Evolutionary conservation across 257 asterid genomes (phyloP).

Genomic region (Echium plantagineum): DNA sequence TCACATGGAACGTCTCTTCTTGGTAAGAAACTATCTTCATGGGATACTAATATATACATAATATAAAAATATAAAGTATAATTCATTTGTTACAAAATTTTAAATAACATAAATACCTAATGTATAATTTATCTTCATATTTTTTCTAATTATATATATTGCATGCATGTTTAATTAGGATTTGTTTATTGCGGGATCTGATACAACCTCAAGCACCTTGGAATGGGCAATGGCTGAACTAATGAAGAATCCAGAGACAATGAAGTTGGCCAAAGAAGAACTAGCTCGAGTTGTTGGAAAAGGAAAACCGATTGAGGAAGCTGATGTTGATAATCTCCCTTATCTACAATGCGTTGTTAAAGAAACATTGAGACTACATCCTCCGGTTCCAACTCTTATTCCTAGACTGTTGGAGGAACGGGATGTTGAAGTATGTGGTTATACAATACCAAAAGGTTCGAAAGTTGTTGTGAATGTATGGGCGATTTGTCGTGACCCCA

Average conservation of each 20-base stretch:
- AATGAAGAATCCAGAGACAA: background rate
- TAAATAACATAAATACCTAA: too few relatives aligned
- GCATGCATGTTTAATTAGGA: slow-evolving; percentile 25
- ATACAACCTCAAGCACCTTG: slow-evolving; percentile 37
- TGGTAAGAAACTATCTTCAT: slow-evolving; percentile 25
- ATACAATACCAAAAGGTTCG: slow-evolving; percentile 34
- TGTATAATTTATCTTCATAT: too few relatives aligned
- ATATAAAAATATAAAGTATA: too few relatives aligned
- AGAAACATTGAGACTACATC: background rate
- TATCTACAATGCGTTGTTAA: slow-evolving; percentile 40
- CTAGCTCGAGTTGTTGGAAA: slow-evolving; percentile 28
- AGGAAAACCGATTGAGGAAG: slow-evolving; percentile 22
- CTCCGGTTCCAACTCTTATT: slow-evolving; percentile 43
- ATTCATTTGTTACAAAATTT: too few relatives aligned
- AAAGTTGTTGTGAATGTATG: slow-evolving; percentile 35
- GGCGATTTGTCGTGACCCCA: slow-evolving; percentile 25
- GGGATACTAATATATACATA: background rate
- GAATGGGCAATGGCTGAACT: slow-evolving; percentile 1
- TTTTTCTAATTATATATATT: too few relatives aligned
- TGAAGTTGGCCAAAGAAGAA: slow-evolving; percentile 52
- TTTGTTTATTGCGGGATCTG: slow-evolving; percentile 56
- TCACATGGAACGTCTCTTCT: slow-evolving; percentile 59
- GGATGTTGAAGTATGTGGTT: slow-evolving; percentile 18
- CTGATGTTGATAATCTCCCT: slow-evolving; percentile 37
- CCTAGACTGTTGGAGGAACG: slow-evolving; percentile 35